Percentiles rank a stretch among this genome's conserved stretches.
phyloP scores from a whole-genome alignment of 495 filamentous ascomycete genomes.

The Hypoxylon cercidicola region DNA sequence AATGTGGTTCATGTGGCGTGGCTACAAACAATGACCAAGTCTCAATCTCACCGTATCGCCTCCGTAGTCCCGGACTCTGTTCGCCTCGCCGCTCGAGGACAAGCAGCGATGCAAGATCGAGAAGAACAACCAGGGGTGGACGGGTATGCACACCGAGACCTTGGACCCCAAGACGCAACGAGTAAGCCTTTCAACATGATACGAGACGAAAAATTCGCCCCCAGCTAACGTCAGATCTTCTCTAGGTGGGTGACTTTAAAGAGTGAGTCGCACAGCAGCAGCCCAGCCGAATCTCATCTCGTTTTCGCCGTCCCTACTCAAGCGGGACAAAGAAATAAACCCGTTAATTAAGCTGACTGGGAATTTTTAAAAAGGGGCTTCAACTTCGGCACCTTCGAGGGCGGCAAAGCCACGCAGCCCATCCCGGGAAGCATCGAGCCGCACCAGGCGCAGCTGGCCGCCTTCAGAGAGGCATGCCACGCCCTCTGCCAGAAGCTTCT shows the following conservation, averaged over 20 bases:
- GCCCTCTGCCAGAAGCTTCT: conserved; percentile 77
- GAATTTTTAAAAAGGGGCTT: conserved; percentile 75
- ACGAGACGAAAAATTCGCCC: neutral
- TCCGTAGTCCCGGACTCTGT: conserved; percentile 78
- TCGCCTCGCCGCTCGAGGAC: conserved; percentile 73
- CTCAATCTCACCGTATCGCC: conserved; percentile 12
- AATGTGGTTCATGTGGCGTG: neutral
- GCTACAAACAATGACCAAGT: neutral
- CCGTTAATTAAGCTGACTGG: conserved; percentile 1
- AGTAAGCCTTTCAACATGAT: conserved; percentile 56
- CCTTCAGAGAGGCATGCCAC: conserved; percentile 77
- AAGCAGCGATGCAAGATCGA: conserved; percentile 80
- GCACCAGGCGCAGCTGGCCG: conserved; percentile 67
- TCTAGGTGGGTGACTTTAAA: conserved; percentile 88
- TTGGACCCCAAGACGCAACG: conserved; percentile 86
- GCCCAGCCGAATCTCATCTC: neutral
- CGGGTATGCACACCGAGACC: conserved; percentile 86
- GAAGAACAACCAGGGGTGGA: conserved; percentile 88
- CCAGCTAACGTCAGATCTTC: conserved; percentile 11
- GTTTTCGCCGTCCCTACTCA: neutral
- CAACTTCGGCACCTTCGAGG: conserved; percentile 84
- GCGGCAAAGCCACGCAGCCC: conserved; percentile 81
- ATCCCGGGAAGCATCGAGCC: conserved; percentile 72
- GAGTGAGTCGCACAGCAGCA: conserved; percentile 69
- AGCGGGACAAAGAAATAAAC: neutral